phyloP scores from a whole-genome alignment of 768 basidiomycete species.

The Agaricus bisporus region DNA sequence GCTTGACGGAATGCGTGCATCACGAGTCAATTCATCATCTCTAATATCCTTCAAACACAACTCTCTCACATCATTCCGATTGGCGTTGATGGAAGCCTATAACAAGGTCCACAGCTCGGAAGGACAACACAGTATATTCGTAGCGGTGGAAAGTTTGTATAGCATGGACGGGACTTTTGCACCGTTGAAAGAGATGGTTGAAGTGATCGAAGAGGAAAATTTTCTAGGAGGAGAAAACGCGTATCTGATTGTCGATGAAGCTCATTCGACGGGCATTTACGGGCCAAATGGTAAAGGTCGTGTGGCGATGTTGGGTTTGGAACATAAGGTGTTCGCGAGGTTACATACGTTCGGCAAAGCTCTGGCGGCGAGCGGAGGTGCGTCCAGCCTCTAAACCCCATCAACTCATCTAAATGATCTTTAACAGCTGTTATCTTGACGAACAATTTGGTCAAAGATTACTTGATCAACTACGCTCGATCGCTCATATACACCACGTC shows the following conservation, averaged over 20 bases:
- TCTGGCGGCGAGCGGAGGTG: slow-evolving; percentile 79
- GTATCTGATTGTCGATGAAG: slow-evolving; percentile 85
- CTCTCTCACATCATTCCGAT: slow-evolving; percentile 43
- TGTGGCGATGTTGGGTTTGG: slow-evolving; percentile 63
- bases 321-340: slow-evolving; percentile 65
- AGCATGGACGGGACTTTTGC: slow-evolving; percentile 95
- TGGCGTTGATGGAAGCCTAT: slow-evolving; percentile 35
- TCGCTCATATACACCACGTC: slow-evolving; percentile 91
- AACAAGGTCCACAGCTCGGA: slow-evolving; percentile 18
- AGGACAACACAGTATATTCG: slow-evolving; percentile 53
- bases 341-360: slow-evolving; percentile 95
- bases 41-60: slow-evolving; percentile 68
- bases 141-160: slow-evolving; percentile 87
- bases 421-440: slow-evolving; percentile 70
- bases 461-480: slow-evolving; percentile 88
- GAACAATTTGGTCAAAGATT: slow-evolving; percentile 66
- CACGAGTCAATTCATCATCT: slow-evolving; percentile 33
- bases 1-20: slow-evolving; percentile 82
- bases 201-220: slow-evolving; percentile 44
- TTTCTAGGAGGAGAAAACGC: slow-evolving; percentile 54
- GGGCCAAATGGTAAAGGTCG: slow-evolving; percentile 73
- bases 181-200: slow-evolving; percentile 63
- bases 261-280: slow-evolving; percentile 89
- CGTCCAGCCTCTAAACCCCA: slow-evolving; percentile 20
- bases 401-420: not conserved